Evolutionary conservation across 176 grass and related monocot species (phyloP).

Genomic region (Aegilops sharonensis): DNA sequence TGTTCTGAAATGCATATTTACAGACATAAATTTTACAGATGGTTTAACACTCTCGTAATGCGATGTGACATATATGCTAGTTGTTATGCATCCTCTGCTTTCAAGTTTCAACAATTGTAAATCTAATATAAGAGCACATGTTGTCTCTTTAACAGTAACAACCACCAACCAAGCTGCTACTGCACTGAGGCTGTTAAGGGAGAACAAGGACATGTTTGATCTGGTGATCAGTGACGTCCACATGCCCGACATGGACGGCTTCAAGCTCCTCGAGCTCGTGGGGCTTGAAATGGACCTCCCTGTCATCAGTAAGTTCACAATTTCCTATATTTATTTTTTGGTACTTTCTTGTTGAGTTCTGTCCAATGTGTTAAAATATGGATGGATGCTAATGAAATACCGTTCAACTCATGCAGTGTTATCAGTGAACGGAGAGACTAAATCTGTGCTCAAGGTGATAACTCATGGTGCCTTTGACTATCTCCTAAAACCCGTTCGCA

Average conservation of each 20-base stretch:
- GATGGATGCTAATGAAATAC: slow-evolving; percentile 9
- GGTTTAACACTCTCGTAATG: neutral
- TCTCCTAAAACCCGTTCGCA: slow-evolving; percentile 71
- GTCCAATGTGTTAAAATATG: neutral
- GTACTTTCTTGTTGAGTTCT: neutral
- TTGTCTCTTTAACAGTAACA: slow-evolving; percentile 58
- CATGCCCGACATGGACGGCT: slow-evolving; percentile 86
- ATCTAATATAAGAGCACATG: slow-evolving; percentile 16
- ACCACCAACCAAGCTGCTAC: slow-evolving; percentile 58
- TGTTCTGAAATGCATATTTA: slow-evolving; percentile 6
- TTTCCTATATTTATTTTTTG: neutral
- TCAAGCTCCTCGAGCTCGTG: slow-evolving; percentile 78
- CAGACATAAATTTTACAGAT: neutral
- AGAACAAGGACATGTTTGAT: slow-evolving; percentile 86
- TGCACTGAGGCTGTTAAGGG: slow-evolving; percentile 67
- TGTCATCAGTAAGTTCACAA: neutral
- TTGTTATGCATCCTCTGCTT: neutral
- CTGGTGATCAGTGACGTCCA: slow-evolving; percentile 87
- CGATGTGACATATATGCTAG: no score
- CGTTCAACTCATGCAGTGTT: slow-evolving; percentile 49
- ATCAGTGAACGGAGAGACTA: slow-evolving; percentile 65
- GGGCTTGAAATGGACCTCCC: slow-evolving; percentile 96
- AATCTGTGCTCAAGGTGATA: slow-evolving; percentile 79
- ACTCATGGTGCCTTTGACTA: slow-evolving; percentile 87
- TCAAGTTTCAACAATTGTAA: neutral